Evolutionary conservation across 164 flowering plant genomes (phyloP).

Genomic region (Vitis cinerea): DNA sequence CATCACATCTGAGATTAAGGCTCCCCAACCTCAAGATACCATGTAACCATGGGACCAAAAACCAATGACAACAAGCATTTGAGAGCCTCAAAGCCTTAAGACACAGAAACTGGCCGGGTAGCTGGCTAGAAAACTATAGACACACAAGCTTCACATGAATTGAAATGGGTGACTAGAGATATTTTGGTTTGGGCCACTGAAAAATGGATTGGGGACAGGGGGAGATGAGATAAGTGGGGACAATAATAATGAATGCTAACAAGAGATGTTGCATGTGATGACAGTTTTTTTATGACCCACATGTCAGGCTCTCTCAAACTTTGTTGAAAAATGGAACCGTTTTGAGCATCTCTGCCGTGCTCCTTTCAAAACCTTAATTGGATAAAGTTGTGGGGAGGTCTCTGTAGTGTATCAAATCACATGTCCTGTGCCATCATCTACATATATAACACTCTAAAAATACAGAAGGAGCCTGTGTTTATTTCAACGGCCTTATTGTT

Average conservation of each 20-base stretch:
- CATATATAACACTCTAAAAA: background rate
- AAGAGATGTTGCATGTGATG: conserved; percentile 1
- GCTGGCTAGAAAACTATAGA: too few species aligned
- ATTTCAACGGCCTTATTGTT: background rate
- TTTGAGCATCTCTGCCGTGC: conserved; percentile 2
- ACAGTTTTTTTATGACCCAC: conserved; percentile 9
- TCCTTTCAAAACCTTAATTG: conserved; percentile 11
- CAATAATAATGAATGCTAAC: conserved; percentile 8
- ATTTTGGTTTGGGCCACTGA: too few species aligned
- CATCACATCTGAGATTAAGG: too few species aligned
- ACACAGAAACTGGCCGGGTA: too few species aligned
- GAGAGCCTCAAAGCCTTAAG: too few species aligned
- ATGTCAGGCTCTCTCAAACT: conserved; percentile 7
- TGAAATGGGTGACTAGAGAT: too few species aligned
- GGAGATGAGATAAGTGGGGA: conserved; percentile 10
- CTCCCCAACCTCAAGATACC: too few species aligned
- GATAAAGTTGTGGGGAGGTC: background rate
- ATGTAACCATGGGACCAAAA: too few species aligned
- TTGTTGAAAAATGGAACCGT: background rate
- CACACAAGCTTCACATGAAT: too few species aligned
- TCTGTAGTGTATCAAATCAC: conserved; percentile 5
- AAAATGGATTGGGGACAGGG: too few species aligned
- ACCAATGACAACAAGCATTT: too few species aligned
- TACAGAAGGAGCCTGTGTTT: too few species aligned
- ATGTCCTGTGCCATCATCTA: conserved; percentile 1